phyloP scores from a whole-genome alignment of 2,329 filamentous ascomycete genomes.

The Clarireedia paspali region DNA sequence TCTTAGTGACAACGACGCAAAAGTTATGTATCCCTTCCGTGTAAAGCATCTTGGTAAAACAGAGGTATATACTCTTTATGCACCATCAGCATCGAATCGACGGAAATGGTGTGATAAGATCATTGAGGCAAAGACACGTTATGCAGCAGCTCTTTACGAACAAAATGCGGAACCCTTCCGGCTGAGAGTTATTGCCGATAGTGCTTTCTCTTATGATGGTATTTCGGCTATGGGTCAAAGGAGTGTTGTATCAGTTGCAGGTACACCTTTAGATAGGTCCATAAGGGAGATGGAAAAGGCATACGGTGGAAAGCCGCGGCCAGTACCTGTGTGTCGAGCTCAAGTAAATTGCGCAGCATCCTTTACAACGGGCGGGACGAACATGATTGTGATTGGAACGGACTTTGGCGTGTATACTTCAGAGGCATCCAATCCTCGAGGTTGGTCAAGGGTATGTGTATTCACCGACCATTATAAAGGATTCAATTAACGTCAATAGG shows the following conservation, averaged over 20 bases:
- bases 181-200: conserved; percentile 83
- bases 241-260: conserved; percentile 67
- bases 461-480: not conserved
- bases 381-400: conserved; percentile 89
- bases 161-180: conserved; percentile 97
- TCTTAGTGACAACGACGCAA: conserved; percentile 39
- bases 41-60: conserved; percentile 87
- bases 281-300: conserved; percentile 80
- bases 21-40: conserved; percentile 77
- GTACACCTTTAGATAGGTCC: conserved; percentile 84
- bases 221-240: conserved; percentile 51
- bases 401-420: conserved; percentile 91
- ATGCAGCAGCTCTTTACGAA: conserved; percentile 78
- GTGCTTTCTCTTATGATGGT: conserved; percentile 76
- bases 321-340: conserved; percentile 73
- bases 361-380: conserved; percentile 75
- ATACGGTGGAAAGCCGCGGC: conserved; percentile 63
- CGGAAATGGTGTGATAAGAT: conserved; percentile 91
- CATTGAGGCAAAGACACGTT: conserved; percentile 86
- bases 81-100: conserved; percentile 64
- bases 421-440: conserved; percentile 80
- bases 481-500: conserved; percentile 38
- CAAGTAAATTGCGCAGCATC: conserved; percentile 88
- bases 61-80: conserved; percentile 87
- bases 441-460: conserved; percentile 75